Base-by-base conservation (phyloP, 805 yeast species). In the Kodamaea leandrae region DNA sequence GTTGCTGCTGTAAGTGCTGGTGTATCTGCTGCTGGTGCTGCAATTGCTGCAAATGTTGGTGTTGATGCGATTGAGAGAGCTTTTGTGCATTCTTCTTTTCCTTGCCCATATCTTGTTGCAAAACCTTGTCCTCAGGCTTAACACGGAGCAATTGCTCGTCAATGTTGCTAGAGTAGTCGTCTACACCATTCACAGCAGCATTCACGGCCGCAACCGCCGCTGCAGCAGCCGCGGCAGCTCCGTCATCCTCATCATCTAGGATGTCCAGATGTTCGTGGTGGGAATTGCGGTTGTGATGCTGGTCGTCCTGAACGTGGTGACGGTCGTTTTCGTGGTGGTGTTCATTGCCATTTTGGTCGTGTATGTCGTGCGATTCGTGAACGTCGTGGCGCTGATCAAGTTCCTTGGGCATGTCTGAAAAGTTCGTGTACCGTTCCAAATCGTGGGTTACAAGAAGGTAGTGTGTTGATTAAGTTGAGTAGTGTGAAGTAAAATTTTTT, bases 91-190 rank as follows among this genome's bases (percentile, higher is more conserved):
- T 40, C 7, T 36, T 41, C 18, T 41, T 32, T 21, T 33, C 37
- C 28, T 32, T 28, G 32, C 24, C 39, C 26, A 33, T 6, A 10
- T 21, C 25, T n/a, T n/a, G n/a, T n/a, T n/a, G n/a, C n/a, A n/a
- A n/a, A n/a, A n/a, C n/a, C 10, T 30, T 30, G 26, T 26, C 38
- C 24, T 35, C 29, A 10, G 32, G 12, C 27, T 36, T 36, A 10
- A 62, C 72, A 34, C 60, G 57, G 32, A 68, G 58, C 41, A 68
- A 53, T 51, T 68, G 74, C 49, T 68, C 73, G 48, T 68, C 74
- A 42, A 68, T 68, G 50, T 66, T 68, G 48, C 51, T 50, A 38
- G 63, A 39, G 47, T 55, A 58, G 39, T 56, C 61, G 39, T 58
- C 60, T 37, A 52, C 58, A 32, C 42, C 48, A 27, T 41, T 42